Evolutionary conservation across 2,329 filamentous ascomycete species (phyloP).

Genomic region (Claviceps pazoutovae): DNA sequence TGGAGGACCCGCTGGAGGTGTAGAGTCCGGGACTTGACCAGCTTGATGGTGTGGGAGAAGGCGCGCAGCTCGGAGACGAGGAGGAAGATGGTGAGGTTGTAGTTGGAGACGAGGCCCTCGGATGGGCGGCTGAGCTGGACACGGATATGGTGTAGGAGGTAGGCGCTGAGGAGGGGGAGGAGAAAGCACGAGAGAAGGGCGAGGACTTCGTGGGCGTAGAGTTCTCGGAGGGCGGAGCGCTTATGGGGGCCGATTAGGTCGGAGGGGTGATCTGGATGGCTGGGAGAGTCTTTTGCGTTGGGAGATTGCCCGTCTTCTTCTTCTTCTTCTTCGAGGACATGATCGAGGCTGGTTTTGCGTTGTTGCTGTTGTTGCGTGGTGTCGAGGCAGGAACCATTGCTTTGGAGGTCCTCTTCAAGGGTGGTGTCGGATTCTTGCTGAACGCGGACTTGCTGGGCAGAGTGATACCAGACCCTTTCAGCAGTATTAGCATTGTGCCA

Average conservation of each 20-base stretch:
- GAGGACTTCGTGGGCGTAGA: conserved; percentile 60
- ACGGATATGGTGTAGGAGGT: conserved; percentile 68
- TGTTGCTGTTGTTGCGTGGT: conserved; percentile 29
- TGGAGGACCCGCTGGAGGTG: conserved; percentile 65
- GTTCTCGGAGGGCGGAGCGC: conserved; percentile 40
- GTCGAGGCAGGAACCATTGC: conserved; percentile 13
- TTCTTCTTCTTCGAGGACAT: conserved; percentile 13
- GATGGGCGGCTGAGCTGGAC: conserved; percentile 69
- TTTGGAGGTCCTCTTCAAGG: conserved; percentile 1
- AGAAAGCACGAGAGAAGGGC: conserved; percentile 69
- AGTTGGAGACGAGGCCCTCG: conserved; percentile 79
- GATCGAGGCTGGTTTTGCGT: conserved; percentile 22
- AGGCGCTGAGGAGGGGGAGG: conserved; percentile 66
- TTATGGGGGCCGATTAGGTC: conserved; percentile 12
- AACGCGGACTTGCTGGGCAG: conserved; percentile 49
- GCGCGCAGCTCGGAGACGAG: conserved; percentile 78
- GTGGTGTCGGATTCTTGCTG: conserved; percentile 28
- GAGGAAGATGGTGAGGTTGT: conserved; percentile 83
- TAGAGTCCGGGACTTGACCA: conserved; percentile 66
- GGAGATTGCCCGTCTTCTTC: background rate
- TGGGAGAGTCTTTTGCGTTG: background rate
- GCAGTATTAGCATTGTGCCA: background rate
- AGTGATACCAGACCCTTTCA: conserved; percentile 57
- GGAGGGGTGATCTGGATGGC: conserved; percentile 9
- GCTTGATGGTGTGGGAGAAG: conserved; percentile 64